Evolutionary conservation across 2,329 filamentous ascomycete species (phyloP).

Genomic region (Neopestalotiopsis clavispora): DNA sequence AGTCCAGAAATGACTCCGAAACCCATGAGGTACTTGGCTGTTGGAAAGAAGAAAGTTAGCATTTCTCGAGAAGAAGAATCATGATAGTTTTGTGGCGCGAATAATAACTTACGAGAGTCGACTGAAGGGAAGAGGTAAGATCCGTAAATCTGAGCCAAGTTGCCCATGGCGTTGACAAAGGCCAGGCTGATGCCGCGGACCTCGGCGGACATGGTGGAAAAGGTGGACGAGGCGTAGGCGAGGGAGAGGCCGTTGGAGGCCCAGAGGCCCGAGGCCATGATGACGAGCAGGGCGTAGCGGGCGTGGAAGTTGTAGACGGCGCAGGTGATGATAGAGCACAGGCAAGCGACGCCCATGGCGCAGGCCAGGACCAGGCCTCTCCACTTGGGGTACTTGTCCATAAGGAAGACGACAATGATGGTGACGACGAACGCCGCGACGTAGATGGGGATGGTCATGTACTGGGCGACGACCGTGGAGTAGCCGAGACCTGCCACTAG

Average conservation of each 20-base stretch:
- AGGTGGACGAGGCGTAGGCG: conserved; percentile 56
- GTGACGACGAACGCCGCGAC: conserved; percentile 48
- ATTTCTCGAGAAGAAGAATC: background rate
- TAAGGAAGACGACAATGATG: conserved; percentile 49
- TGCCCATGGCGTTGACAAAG: conserved; percentile 56
- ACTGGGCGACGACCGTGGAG: conserved; percentile 48
- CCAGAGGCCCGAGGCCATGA: conserved; percentile 62
- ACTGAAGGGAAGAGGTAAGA: conserved; percentile 36
- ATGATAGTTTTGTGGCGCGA: background rate
- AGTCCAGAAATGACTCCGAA: conserved; percentile 31
- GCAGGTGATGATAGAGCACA: conserved; percentile 45
- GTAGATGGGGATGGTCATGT: conserved; percentile 55
- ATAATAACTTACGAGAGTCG: conserved; percentile 16
- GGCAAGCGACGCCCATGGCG: conserved; percentile 49
- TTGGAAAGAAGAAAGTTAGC: background rate
- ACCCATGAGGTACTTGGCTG: conserved; percentile 28
- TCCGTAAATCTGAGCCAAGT: conserved; percentile 60
- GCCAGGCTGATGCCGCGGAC: conserved; percentile 57
- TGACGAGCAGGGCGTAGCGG: conserved; percentile 57
- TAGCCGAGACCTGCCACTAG: conserved; percentile 55
- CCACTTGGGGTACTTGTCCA: conserved; percentile 49
- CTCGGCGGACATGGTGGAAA: conserved; percentile 53
- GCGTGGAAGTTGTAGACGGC: conserved; percentile 55
- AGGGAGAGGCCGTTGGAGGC: conserved; percentile 55
- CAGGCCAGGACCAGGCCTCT: conserved; percentile 53